Conservation (phyloP, 768 basidiomycete genomes). For the Amanita muscaria region DNA sequence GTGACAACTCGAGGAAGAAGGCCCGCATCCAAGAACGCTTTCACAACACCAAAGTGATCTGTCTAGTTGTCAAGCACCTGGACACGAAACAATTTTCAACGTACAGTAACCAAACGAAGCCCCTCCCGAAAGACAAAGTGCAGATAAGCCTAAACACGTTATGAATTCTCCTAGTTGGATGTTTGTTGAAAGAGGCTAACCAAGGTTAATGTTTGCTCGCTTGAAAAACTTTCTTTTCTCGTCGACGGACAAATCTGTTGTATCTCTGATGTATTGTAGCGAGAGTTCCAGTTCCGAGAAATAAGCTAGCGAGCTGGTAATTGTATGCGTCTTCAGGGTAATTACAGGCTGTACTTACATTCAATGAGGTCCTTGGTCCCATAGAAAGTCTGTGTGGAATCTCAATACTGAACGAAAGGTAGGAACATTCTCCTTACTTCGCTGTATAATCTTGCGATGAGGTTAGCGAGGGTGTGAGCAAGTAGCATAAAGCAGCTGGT, state of each 20-base stretch:
- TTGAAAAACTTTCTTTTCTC: slow-evolving; percentile 93
- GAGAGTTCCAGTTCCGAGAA: slow-evolving; percentile 70
- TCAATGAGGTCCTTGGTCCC: slow-evolving; percentile 91
- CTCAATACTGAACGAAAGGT: slow-evolving; percentile 10
- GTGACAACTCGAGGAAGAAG: slow-evolving; percentile 88
- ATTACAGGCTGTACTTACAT: slow-evolving; percentile 33
- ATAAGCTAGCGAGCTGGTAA: slow-evolving; percentile 47
- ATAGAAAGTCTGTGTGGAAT: slow-evolving; percentile 61
- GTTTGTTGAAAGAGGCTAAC: slow-evolving; percentile 21
- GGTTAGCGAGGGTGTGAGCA: not conserved
- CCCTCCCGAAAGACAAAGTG: slow-evolving; percentile 93
- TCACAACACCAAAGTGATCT: slow-evolving; percentile 89
- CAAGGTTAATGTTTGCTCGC: slow-evolving; percentile 80
- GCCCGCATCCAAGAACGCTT: slow-evolving; percentile 81
- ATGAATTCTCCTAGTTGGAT: not conserved
- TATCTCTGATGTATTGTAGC: slow-evolving; percentile 67
- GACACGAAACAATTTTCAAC: slow-evolving; percentile 14
- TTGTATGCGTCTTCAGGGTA: not conserved
- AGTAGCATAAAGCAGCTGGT: slow-evolving; percentile 4
- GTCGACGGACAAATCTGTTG: slow-evolving; percentile 64
- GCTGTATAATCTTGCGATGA: slow-evolving; percentile 65
- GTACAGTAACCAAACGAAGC: slow-evolving; percentile 91
- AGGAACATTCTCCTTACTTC: slow-evolving; percentile 58
- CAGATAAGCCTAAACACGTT: slow-evolving; percentile 48
- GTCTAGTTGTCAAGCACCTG: slow-evolving; percentile 6